Base-by-base conservation (phyloP, 2,329 filamentous ascomycete genomes). In the Colletotrichum sp. region DNA sequence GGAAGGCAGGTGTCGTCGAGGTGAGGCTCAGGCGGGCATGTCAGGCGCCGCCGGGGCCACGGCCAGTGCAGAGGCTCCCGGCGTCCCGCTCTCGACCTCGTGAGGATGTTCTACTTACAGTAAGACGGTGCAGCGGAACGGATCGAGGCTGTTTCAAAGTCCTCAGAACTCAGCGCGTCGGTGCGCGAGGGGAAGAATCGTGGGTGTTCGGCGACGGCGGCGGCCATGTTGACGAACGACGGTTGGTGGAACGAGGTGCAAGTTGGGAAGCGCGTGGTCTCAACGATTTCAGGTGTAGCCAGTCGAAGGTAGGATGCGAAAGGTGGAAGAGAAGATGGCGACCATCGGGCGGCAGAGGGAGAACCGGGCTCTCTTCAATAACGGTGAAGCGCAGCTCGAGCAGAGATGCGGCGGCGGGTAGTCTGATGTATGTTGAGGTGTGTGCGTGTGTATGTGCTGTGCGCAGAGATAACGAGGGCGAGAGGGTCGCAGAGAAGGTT, bases 91-190 rank as follows among this genome's bases (percentile, higher is more conserved):
- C 26, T 26, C 26, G 32, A 63, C 60, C 49, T 66, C 44, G 26
- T 49, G 26, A 49, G 8, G 44, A 8, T 55, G 64, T 63, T 57
- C 57, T 18, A 86, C 90, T 88, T 79, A 92, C 90, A 87, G 82
- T 94, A 94, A 12, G 93, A 94, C 55, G 93, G 93, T n/a, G 92
- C 92, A 9, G 89, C 89, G 21, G 92, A 94, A 79, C 88, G 91
- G 77, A 94, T 90, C 12, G 93, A 94, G 8, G 90, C 89, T 26
- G 92, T 93, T 80, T 94, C 93, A 75, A 93, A 91, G 81, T 94
- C 92, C 76, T 91, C 89, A 8, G 85, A 80, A 78, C 81, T 84
- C 73, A 88, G 78, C 8, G 78, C 73, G 36, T 83, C 82, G 63
- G 72, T 49, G 55, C 77, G 78, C 32, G 77, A 21, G 16, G 78